Evolutionary conservation across 1,284 basidiomycete species (phyloP).

Genomic region (Rhizoctonia solani): DNA sequence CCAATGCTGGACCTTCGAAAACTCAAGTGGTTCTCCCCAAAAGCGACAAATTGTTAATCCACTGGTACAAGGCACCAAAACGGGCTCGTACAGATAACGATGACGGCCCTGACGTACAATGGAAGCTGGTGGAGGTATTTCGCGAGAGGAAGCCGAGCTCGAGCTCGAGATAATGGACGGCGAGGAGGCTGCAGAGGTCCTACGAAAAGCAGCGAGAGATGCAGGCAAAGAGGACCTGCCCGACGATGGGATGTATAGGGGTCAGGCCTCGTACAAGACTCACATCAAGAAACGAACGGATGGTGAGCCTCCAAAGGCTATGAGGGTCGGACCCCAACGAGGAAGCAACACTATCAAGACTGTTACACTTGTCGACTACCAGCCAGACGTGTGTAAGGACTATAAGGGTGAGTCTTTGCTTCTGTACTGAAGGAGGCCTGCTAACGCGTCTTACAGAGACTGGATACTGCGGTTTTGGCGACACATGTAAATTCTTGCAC

Average conservation of each 20-base stretch:
- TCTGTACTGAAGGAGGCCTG: neutral
- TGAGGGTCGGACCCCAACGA: conserved; percentile 86
- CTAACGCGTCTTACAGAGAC: conserved; percentile 65
- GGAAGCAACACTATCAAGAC: conserved; percentile 85
- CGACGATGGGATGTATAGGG: conserved; percentile 87
- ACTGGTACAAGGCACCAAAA: conserved; percentile 83
- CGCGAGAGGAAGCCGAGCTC: conserved; percentile 66
- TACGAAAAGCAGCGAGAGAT: conserved; percentile 63
- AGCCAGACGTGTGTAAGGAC: conserved; percentile 99
- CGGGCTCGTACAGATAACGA: conserved; percentile 61
- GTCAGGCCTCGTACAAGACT: conserved; percentile 78
- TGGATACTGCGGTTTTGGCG: conserved; percentile 98
- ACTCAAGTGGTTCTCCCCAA: conserved; percentile 76
- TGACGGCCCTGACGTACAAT: conserved; percentile 77
- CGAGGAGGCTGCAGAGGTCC: conserved; percentile 75
- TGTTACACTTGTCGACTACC: conserved; percentile 96
- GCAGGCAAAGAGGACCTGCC: conserved; percentile 59
- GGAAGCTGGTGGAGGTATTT: conserved; percentile 62
- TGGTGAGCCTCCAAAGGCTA: conserved; percentile 76
- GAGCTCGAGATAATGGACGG: conserved; percentile 67
- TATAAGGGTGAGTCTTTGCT: conserved; percentile 78
- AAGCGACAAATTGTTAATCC: conserved; percentile 69
- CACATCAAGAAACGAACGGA: conserved; percentile 81
- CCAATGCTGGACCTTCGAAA: conserved; percentile 46
- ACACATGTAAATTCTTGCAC: conserved; percentile 96